Evolutionary conservation across 306 rosid species (phyloP), one percentile per base, ranked within the genome.

Genomic region (Rosa persica): DNA sequence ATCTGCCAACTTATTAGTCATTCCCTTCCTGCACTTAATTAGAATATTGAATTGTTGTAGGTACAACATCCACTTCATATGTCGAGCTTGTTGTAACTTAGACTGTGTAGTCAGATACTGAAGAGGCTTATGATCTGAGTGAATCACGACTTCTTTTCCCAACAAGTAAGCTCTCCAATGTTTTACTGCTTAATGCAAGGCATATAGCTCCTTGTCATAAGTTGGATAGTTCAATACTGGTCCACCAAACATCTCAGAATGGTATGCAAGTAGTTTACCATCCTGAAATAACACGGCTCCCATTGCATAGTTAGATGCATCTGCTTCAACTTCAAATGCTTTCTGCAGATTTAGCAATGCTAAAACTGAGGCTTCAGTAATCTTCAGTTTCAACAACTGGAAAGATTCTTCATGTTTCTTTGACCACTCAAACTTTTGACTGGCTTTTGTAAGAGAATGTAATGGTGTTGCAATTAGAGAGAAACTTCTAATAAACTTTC

Each of bases 61-160:
- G 48, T 73, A 73, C 0, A 30, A 49, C 66, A 73, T 73, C 77
- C 77, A 49, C 17, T 73, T 73, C 77, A 73, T 73, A 52, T 73
- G 64, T 12, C 47, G 9, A 36, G 66, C 77, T 30, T 73, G 46
- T 15, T 73, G 36, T 20, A 73, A 52, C 20, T 47, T 72, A 11
- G 62, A 46, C 2, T 72, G 10, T n/a, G 42, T 47, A 46, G 38
- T n/a, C 27, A 72, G 11, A 72, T n/a, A 72, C 0, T 46, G 22
- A 6, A 72, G 8, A 22, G 58, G 58, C 19, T 72, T 49, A 6
- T 73, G 64, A 7, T 73, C 19, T 13, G 30, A 49, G 16, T 73
- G 77, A 2, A 73, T 19, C 62, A 49, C 16, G 0, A 51, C 47
- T 17, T 73, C 66, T 2, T 73, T 73, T 1, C 64, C 66, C 15